A percentile compares a stretch with the other conserved stretches of the same genome.
These are phyloP conservation scores for Epichloe hybrida DNA, from an alignment of 2,329 filamentous ascomycete genomes.

Conservation along the genomic window DNA sequence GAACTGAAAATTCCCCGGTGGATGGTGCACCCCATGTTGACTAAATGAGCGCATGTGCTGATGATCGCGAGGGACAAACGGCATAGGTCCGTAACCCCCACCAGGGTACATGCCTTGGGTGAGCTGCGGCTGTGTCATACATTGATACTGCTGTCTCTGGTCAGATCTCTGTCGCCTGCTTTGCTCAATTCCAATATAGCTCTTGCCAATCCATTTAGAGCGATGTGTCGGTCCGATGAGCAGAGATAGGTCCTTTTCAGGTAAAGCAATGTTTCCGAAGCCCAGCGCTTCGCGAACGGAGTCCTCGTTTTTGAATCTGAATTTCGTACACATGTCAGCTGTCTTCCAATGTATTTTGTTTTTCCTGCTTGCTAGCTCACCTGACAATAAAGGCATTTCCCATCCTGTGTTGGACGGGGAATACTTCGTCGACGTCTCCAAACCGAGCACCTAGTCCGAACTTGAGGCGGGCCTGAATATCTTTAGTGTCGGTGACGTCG, in stretches of 20 bases:
- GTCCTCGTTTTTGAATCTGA: conserved; percentile 15
- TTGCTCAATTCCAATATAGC: not conserved
- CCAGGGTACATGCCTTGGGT: not conserved
- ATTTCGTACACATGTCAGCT: not conserved
- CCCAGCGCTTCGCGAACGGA: conserved; percentile 16
- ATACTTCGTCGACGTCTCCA: conserved; percentile 19
- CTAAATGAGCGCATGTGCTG: not conserved
- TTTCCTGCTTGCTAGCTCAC: conserved; percentile 10
- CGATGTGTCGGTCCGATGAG: conserved; percentile 14
- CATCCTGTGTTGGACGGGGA: conserved; percentile 1
- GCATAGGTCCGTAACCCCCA: not conserved
- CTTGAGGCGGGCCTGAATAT: conserved; percentile 17
- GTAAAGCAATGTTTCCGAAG: conserved; percentile 11
- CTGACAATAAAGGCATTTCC: conserved; percentile 15
- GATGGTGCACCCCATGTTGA: not conserved
- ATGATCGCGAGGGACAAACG: not conserved
- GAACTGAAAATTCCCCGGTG: not conserved
- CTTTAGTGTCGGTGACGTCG: conserved; percentile 5
- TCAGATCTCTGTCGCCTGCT: conserved; percentile 1
- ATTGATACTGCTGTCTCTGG: not conserved
- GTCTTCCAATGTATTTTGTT: not conserved
- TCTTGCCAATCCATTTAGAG: conserved; percentile 19
- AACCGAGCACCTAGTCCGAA: conserved; percentile 15
- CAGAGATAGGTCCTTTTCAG: conserved; percentile 15
- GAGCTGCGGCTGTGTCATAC: not conserved